phyloP scores from a whole-genome alignment of 148 eudicot genomes.

The Mesembryanthemum crystallinum region DNA sequence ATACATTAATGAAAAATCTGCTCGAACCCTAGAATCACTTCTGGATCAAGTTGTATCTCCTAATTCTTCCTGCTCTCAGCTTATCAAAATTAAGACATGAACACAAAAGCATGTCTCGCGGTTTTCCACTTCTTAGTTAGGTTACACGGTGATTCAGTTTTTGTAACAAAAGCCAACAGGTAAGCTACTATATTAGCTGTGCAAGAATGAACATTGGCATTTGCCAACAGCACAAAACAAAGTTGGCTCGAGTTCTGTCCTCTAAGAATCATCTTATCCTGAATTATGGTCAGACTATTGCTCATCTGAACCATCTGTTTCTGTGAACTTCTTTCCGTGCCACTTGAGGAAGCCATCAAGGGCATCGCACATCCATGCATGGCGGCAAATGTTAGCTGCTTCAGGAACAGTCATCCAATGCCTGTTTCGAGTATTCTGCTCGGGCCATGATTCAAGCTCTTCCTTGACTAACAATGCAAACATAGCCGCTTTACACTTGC shows the following conservation, averaged over 20 bases:
- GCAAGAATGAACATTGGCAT: constrained; percentile 9
- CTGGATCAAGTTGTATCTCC: too few species aligned
- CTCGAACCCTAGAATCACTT: too few species aligned
- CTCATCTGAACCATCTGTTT: constrained; percentile 16
- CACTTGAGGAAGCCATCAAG: constrained; percentile 51
- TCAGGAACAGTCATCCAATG: constrained; percentile 45
- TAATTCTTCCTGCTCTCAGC: background rate
- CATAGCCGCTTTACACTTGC: constrained; percentile 55
- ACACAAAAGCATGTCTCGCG: background rate
- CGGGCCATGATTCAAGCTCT: constrained; percentile 60
- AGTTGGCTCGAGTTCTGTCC: background rate
- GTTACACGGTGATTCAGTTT: constrained; percentile 2
- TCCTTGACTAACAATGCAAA: constrained; percentile 55
- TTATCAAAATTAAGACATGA: background rate
- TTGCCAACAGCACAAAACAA: constrained; percentile 11
- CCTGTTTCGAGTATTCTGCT: constrained; percentile 45
- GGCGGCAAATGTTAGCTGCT: constrained; percentile 48
- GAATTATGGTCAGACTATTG: background rate
- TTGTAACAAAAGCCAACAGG: background rate
- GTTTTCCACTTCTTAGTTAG: background rate
- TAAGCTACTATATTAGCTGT: constrained; percentile 1
- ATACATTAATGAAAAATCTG: too few species aligned
- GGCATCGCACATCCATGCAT: constrained; percentile 61
- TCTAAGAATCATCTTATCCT: background rate
- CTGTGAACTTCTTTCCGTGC: constrained; percentile 31